Conservation (phyloP, 169 alveolate genomes). For the Babesia gibsoni region DNA sequence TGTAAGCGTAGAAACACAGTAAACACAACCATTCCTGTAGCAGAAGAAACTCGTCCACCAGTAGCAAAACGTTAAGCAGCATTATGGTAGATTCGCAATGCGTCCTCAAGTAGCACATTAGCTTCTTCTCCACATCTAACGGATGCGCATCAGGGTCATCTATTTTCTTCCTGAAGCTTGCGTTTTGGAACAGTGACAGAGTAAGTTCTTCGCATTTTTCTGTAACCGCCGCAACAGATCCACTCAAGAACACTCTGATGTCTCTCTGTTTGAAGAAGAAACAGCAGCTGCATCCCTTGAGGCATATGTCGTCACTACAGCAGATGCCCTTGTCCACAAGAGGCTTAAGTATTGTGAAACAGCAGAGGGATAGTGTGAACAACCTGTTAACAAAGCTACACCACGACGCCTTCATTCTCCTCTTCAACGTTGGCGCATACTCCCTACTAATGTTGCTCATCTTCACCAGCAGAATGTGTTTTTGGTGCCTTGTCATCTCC, state of each 20-base stretch:
- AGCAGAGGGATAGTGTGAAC: neutral
- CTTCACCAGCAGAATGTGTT: neutral
- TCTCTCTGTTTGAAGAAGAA: neutral
- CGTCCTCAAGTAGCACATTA: neutral
- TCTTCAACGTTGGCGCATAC: neutral
- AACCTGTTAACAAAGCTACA: neutral
- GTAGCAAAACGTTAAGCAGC: neutral
- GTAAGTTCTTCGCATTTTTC: neutral
- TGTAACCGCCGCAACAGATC: neutral
- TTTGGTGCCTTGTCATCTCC: conserved; percentile 1
- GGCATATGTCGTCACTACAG: neutral
- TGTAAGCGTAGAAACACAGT: neutral
- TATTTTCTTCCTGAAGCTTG: neutral
- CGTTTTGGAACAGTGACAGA: neutral
- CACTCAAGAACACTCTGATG: neutral
- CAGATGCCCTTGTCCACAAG: neutral
- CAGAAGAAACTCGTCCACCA: conserved; percentile 3
- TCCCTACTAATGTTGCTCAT: neutral
- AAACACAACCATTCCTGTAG: conserved; percentile 23
- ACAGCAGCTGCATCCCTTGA: conserved; percentile 16
- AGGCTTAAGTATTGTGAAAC: neutral
- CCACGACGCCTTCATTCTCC: neutral
- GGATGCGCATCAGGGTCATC: neutral
- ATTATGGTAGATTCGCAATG: conserved; percentile 6
- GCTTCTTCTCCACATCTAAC: neutral